phyloP scores from a whole-genome alignment of 176 grass and related monocot species.

The Triticum monococcum region DNA sequence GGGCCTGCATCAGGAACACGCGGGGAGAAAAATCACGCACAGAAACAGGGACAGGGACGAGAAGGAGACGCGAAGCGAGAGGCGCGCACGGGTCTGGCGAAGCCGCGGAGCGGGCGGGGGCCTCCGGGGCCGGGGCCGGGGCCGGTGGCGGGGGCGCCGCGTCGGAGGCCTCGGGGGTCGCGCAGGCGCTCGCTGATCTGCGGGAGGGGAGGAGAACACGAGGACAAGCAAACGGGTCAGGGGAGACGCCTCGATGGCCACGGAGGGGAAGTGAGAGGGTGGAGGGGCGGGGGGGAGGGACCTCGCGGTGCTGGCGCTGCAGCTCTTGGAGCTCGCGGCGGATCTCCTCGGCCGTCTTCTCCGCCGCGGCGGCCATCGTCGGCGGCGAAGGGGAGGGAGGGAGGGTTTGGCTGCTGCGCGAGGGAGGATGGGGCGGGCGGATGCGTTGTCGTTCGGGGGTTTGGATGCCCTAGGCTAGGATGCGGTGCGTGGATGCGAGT shows the following conservation, averaged over 20 bases:
- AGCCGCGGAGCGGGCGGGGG: slow-evolving; percentile 56
- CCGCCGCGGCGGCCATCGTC: slow-evolving; percentile 50
- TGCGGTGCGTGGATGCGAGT: not conserved
- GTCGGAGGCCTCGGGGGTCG: slow-evolving; percentile 83
- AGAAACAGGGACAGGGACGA: too few species aligned
- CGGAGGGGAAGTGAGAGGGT: not conserved
- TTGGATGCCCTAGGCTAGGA: slow-evolving; percentile 25
- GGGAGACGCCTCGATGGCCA: not conserved
- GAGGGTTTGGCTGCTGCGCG: slow-evolving; percentile 28
- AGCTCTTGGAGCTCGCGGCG: slow-evolving; percentile 95
- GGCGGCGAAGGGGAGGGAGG: not conserved
- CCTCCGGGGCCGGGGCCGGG: slow-evolving; percentile 26
- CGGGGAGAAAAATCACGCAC: too few species aligned
- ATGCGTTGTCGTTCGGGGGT: slow-evolving; percentile 14
- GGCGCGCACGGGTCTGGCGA: slow-evolving; percentile 24
- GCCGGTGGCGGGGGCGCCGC: slow-evolving; percentile 27
- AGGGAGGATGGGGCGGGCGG: not conserved
- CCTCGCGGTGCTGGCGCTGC: slow-evolving; percentile 95
- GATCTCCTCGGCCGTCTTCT: slow-evolving; percentile 91
- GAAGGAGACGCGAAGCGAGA: too few species aligned
- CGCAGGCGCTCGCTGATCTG: slow-evolving; percentile 94
- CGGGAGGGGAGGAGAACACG: not conserved
- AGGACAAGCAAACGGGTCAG: not conserved
- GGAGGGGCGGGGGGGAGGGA: not conserved
- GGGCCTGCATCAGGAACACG: slow-evolving; percentile 14